Conservation (phyloP, 2,329 filamentous ascomycete species). For the Pleurostoma richardsiae region DNA sequence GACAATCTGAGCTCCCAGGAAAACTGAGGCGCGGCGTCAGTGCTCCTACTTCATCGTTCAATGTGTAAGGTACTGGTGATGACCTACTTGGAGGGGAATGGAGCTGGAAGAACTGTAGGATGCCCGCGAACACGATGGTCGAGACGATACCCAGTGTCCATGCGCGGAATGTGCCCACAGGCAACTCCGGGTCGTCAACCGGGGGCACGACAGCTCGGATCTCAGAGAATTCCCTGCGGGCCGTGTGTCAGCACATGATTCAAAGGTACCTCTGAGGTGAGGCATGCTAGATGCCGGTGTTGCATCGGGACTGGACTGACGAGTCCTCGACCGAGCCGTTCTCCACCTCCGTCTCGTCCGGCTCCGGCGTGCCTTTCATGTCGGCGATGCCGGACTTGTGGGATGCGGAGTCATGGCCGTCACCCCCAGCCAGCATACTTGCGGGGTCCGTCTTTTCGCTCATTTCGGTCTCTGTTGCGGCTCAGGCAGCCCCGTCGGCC, state of each 20-base stretch:
- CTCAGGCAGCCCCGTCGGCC: background rate
- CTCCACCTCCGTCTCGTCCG: background rate
- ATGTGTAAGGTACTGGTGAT: too few relatives aligned
- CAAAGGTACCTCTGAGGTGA: too few relatives aligned
- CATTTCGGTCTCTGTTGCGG: background rate
- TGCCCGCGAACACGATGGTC: conserved; percentile 40
- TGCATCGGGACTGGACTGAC: background rate
- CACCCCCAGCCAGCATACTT: background rate
- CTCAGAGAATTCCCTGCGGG: conserved; percentile 25
- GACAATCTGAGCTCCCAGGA: conserved; percentile 8
- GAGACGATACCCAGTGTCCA: conserved; percentile 50
- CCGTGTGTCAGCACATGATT: too few relatives aligned
- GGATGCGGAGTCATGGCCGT: too few relatives aligned
- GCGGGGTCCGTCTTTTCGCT: background rate
- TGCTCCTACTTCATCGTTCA: too few relatives aligned
- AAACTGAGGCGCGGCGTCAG: conserved; percentile 8
- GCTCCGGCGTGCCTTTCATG: background rate
- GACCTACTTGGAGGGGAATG: conserved; percentile 35
- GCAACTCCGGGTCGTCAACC: conserved; percentile 43
- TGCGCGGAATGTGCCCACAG: conserved; percentile 49
- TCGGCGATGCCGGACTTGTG: too few relatives aligned
- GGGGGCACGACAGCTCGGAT: conserved; percentile 53
- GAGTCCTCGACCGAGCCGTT: background rate
- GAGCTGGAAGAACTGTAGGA: conserved; percentile 55
- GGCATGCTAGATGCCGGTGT: too few relatives aligned